Percentiles rank a stretch among this genome's conserved stretches.
These are phyloP conservation scores for Teratosphaeria viscida DNA, from an alignment of 2,329 filamentous ascomycete species.

Conservation along the genomic window DNA sequence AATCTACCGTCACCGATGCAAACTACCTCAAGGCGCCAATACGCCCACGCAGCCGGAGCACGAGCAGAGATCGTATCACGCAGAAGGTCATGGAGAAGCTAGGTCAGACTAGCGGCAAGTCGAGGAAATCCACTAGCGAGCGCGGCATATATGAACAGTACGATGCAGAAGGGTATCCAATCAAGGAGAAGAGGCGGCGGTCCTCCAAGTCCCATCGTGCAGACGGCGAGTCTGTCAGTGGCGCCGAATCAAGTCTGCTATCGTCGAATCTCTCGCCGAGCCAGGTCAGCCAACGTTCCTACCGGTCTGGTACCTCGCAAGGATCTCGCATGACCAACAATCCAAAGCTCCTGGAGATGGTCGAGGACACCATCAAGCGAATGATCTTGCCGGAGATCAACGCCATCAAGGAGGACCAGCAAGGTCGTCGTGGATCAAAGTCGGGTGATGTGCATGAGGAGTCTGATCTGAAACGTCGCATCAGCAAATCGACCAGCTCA, in stretches of 20 bases:
- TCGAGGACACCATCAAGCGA: conserved; percentile 84
- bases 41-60: conserved; percentile 49
- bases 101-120: conserved; percentile 37
- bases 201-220: conserved; percentile 40
- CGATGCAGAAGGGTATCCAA: conserved; percentile 21
- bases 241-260: conserved; percentile 51
- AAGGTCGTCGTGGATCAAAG: conserved; percentile 51
- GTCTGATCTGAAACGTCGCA: conserved; percentile 37
- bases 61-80: conserved; percentile 56
- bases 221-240: conserved; percentile 43
- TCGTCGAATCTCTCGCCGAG: conserved; percentile 47
- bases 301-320: conserved; percentile 47
- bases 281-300: conserved; percentile 39
- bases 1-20: conserved; percentile 25
- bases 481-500: conserved; percentile 52
- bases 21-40: conserved; percentile 46
- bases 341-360: conserved; percentile 77
- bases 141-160: conserved; percentile 4
- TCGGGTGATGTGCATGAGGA: conserved; percentile 35
- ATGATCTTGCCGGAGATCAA: conserved; percentile 86
- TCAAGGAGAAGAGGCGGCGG: conserved; percentile 21
- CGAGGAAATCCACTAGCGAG: conserved; percentile 18
- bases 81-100: conserved; percentile 61
- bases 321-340: conserved; percentile 81
- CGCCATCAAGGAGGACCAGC: conserved; percentile 79